phyloP scores from a whole-genome alignment of 2,329 filamentous ascomycete species.

The Dactylellina drechsleri region DNA sequence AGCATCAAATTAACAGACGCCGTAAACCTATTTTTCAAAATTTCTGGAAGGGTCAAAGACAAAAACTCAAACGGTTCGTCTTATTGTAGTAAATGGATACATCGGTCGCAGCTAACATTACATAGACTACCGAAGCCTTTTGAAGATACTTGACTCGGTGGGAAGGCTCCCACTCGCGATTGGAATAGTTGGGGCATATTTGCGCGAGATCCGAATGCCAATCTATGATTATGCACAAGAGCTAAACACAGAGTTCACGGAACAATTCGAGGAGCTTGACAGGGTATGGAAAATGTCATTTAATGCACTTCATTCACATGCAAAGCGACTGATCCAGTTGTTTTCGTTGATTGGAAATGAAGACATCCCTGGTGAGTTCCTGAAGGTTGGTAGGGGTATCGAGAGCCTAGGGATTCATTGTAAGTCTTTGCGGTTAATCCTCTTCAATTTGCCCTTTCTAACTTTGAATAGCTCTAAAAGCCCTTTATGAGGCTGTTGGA shows the following conservation, averaged over 20 bases:
- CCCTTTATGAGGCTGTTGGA: slow-evolving; percentile 4
- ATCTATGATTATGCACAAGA: neutral
- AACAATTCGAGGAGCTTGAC: too few relatives aligned
- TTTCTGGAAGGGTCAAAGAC: neutral
- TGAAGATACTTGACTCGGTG: neutral
- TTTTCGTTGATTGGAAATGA: slow-evolving; percentile 24
- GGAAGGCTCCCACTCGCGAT: slow-evolving; percentile 15
- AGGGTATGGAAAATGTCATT: slow-evolving; percentile 1
- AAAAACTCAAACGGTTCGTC: slow-evolving; percentile 4
- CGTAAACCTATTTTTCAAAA: neutral
- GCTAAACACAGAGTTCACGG: too few relatives aligned
- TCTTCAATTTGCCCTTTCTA: neutral
- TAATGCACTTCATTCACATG: too few relatives aligned
- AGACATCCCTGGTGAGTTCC: slow-evolving; percentile 12
- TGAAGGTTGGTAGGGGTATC: neutral
- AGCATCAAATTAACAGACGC: slow-evolving; percentile 13
- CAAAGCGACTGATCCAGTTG: slow-evolving; percentile 9
- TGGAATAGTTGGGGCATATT: slow-evolving; percentile 9
- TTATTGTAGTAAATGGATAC: neutral
- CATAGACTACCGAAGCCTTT: neutral
- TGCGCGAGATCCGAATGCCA: slow-evolving; percentile 2
- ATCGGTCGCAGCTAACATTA: neutral
- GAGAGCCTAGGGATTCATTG: slow-evolving; percentile 16
- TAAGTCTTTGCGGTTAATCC: neutral
- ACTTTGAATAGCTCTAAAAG: slow-evolving; percentile 5